Percentiles rank a stretch among this genome's conserved stretches.
Conservation (phyloP, 78 protist species). For the Anaeramoeba flamelloides region DNA sequence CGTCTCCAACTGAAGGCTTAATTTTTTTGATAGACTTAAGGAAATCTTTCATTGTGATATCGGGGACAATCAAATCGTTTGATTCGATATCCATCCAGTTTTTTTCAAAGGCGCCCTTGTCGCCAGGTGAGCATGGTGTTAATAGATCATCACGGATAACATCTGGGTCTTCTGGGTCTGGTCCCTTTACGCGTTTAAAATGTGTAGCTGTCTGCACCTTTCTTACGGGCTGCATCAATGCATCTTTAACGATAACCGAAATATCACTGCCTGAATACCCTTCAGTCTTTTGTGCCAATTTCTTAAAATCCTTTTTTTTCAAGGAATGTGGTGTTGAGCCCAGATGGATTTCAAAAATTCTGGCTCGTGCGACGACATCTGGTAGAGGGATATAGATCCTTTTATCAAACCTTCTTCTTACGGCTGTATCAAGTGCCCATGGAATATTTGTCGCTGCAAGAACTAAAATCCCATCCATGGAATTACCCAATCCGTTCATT, state of each 20-base stretch:
- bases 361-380: slow-evolving; percentile 48
- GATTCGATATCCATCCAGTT: too few species aligned
- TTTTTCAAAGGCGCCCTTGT: slow-evolving; percentile 22
- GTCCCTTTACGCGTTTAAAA: slow-evolving; percentile 45
- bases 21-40: too few species aligned
- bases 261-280: slow-evolving; percentile 84
- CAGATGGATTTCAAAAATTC: slow-evolving; percentile 60
- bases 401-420: slow-evolving; percentile 59
- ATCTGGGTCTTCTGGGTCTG: slow-evolving; percentile 14
- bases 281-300: slow-evolving; percentile 52
- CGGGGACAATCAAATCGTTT: too few species aligned
- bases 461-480: slow-evolving; percentile 72
- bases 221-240: slow-evolving; percentile 80
- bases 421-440: slow-evolving; percentile 78
- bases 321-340: slow-evolving; percentile 58
- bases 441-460: slow-evolving; percentile 98
- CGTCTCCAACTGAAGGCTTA: too few species aligned
- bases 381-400: slow-evolving; percentile 78
- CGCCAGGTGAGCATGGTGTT: slow-evolving; percentile 46
- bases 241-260: slow-evolving; percentile 46
- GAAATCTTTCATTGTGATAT: too few species aligned
- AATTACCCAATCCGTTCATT: slow-evolving; percentile 77
- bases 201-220: slow-evolving; percentile 76
- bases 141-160: not conserved
- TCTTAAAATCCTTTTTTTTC: slow-evolving; percentile 18